These are phyloP conservation scores for Trifolium fragiferum DNA, from an alignment of 306 rosid species.

Conservation along the genomic window DNA sequence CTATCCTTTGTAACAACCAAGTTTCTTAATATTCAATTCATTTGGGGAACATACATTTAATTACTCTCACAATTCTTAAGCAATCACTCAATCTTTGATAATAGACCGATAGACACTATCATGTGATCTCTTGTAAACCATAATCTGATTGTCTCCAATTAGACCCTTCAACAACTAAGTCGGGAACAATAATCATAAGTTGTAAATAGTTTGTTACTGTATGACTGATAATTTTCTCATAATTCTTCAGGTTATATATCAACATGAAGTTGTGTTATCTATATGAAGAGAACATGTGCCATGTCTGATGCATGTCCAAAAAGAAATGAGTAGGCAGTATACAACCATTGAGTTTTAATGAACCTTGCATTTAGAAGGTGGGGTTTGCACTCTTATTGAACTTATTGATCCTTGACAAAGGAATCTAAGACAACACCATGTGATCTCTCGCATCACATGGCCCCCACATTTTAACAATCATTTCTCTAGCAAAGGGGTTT, in stretches of 20 bases:
- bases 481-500: not conserved
- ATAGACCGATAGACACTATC: not conserved
- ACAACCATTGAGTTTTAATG: not conserved
- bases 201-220: not conserved
- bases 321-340: too few relatives aligned
- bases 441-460: conserved; percentile 22
- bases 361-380: not conserved
- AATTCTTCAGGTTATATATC: not conserved
- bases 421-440: conserved; percentile 15
- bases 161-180: not conserved
- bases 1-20: not conserved
- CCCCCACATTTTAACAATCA: not conserved
- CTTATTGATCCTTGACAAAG: not conserved
- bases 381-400: not conserved
- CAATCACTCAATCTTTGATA: not conserved
- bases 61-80: not conserved
- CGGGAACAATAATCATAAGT: not conserved
- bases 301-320: not conserved
- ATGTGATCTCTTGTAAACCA: conserved; percentile 3
- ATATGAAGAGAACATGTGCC: conserved; percentile 13
- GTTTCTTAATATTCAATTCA: too few relatives aligned
- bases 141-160: not conserved
- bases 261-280: not conserved
- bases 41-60: not conserved
- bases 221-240: not conserved